Conservation (phyloP, 768 basidiomycete genomes). For the Suillus decipiens region DNA sequence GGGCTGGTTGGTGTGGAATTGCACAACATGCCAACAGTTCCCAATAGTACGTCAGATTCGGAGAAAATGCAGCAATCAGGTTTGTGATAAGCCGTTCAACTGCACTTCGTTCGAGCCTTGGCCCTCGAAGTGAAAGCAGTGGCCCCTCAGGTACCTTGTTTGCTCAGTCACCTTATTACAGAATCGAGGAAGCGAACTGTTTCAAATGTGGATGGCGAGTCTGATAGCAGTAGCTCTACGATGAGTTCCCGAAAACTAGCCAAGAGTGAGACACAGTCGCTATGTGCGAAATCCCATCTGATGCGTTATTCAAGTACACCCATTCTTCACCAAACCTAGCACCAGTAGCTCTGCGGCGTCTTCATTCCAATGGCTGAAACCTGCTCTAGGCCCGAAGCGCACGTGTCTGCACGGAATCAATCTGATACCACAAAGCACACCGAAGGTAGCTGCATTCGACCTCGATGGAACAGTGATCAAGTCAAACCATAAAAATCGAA, state of each 20-base stretch:
- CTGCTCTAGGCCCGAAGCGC: slow-evolving; percentile 36
- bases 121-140: background rate
- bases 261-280: slow-evolving; percentile 24
- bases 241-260: slow-evolving; percentile 21
- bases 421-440: slow-evolving; percentile 33
- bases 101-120: background rate
- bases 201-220: slow-evolving; percentile 16
- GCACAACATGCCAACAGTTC: background rate
- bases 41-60: background rate
- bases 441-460: slow-evolving; percentile 81
- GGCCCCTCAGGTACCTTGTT: background rate
- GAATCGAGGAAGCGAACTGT: slow-evolving; percentile 21
- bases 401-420: slow-evolving; percentile 38
- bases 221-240: slow-evolving; percentile 17
- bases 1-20: slow-evolving; percentile 13
- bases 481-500: slow-evolving; percentile 30
- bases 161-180: background rate
- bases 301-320: slow-evolving; percentile 36
- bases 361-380: slow-evolving; percentile 34
- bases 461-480: slow-evolving; percentile 88
- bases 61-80: slow-evolving; percentile 4
- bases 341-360: slow-evolving; percentile 9
- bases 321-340: slow-evolving; percentile 40
- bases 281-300: background rate
- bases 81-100: background rate